phyloP scores from a whole-genome alignment of 1,284 basidiomycete genomes.

The Cystobasidiaceae sp. region DNA sequence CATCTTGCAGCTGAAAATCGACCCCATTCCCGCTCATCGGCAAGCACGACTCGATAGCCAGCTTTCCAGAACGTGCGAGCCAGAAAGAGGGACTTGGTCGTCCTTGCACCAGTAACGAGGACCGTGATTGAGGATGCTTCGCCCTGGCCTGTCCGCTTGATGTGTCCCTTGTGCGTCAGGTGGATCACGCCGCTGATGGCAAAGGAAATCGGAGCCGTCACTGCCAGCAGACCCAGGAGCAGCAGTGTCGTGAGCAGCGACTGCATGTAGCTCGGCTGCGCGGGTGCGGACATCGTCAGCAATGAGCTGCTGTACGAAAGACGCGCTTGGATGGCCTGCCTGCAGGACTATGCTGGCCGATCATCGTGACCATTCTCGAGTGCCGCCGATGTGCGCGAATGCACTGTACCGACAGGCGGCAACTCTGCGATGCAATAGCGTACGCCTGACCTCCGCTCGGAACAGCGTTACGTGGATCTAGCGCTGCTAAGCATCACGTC shows the following conservation, averaged over 20 bases:
- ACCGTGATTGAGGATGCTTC: constrained; percentile 40
- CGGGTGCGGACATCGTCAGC: constrained; percentile 35
- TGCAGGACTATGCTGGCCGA: too few relatives aligned
- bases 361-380: too few relatives aligned
- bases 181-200: constrained; percentile 34
- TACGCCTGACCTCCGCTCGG: too few relatives aligned
- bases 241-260: constrained; percentile 42
- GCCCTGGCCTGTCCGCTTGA: constrained; percentile 8
- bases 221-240: constrained; percentile 38
- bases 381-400: too few relatives aligned
- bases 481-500: too few relatives aligned
- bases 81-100: constrained; percentile 49
- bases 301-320: not conserved
- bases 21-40: constrained; percentile 49
- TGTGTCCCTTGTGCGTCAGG: constrained; percentile 31
- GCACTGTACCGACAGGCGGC: too few relatives aligned
- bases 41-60: constrained; percentile 50
- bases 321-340: too few relatives aligned
- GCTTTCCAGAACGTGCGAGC: constrained; percentile 48
- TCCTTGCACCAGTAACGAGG: constrained; percentile 50
- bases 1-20: constrained; percentile 48
- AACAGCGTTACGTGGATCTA: too few relatives aligned
- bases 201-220: constrained; percentile 41
- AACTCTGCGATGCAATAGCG: too few relatives aligned
- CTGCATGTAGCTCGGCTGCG: constrained; percentile 39